phyloP scores from a whole-genome alignment of 305 asterid species.

The Solanum hybrid region DNA sequence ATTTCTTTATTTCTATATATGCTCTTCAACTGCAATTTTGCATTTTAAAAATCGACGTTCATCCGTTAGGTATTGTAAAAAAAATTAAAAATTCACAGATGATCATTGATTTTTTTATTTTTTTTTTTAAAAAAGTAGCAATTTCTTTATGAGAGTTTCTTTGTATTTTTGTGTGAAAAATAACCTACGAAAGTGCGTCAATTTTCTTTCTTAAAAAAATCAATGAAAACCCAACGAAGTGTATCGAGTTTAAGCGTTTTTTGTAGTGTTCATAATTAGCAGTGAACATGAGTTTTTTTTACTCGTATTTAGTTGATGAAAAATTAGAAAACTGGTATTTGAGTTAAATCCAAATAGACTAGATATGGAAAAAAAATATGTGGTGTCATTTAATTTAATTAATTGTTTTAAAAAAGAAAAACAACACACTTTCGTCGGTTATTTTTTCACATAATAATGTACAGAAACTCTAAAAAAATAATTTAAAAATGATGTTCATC shows the following conservation, averaged over 20 bases:
- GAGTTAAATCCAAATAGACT: background rate
- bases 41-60: background rate
- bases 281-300: background rate
- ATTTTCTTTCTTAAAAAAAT: too few species aligned
- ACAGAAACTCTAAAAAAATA: background rate
- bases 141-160: background rate
- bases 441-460: background rate
- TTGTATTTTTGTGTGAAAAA: background rate
- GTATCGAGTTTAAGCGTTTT: background rate
- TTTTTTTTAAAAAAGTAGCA: too few species aligned
- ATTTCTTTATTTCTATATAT: background rate
- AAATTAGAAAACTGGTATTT: background rate
- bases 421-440: background rate
- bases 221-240: too few species aligned
- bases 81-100: too few species aligned
- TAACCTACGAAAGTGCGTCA: background rate
- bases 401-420: background rate
- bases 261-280: background rate
- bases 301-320: background rate
- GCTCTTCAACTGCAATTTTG: background rate
- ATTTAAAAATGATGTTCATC: background rate
- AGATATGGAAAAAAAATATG: background rate
- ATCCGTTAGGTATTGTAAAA: background rate
- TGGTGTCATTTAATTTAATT: background rate
- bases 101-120: background rate